Conservation (phyloP, 129 eudicot genomes). For the Ambrosia artemisiifolia region DNA sequence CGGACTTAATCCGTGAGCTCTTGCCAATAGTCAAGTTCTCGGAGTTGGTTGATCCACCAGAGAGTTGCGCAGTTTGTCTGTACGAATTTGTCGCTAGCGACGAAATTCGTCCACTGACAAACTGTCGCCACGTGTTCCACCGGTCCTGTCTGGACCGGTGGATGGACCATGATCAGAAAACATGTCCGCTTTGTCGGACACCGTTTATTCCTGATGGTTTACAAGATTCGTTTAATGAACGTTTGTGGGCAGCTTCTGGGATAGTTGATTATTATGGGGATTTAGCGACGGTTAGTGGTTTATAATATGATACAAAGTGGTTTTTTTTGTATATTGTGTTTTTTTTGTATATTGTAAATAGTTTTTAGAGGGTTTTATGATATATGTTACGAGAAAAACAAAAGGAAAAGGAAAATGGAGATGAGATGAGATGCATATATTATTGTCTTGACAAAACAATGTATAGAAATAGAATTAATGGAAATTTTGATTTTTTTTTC, state of each 20-base stretch:
- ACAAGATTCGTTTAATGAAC: constrained; percentile 42
- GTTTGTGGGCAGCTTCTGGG: constrained; percentile 41
- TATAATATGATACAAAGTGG: not conserved
- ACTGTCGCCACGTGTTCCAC: constrained; percentile 6
- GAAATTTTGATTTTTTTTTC: not conserved
- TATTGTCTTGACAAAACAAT: not conserved
- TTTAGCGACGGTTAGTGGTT: not conserved
- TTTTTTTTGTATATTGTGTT: no score
- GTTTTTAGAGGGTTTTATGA: not conserved
- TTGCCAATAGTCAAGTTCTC: constrained; percentile 25
- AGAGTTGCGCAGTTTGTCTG: constrained; percentile 51
- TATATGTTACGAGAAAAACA: not conserved
- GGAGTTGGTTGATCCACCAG: constrained; percentile 17
- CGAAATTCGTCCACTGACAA: constrained; percentile 42
- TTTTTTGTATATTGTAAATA: no score
- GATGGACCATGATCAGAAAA: constrained; percentile 8
- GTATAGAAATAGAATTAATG: not conserved
- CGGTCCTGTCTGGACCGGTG: constrained; percentile 3
- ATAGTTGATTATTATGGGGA: constrained; percentile 19
- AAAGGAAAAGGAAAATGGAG: not conserved
- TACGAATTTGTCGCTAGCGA: constrained; percentile 36
- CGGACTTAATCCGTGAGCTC: constrained; percentile 38
- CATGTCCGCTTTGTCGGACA: constrained; percentile 6
- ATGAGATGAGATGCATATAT: not conserved
- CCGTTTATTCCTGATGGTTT: constrained; percentile 31